Evolutionary conservation across 2,329 filamentous ascomycete genomes (phyloP).

Genomic region (Pestalotiopsis sp.): DNA sequence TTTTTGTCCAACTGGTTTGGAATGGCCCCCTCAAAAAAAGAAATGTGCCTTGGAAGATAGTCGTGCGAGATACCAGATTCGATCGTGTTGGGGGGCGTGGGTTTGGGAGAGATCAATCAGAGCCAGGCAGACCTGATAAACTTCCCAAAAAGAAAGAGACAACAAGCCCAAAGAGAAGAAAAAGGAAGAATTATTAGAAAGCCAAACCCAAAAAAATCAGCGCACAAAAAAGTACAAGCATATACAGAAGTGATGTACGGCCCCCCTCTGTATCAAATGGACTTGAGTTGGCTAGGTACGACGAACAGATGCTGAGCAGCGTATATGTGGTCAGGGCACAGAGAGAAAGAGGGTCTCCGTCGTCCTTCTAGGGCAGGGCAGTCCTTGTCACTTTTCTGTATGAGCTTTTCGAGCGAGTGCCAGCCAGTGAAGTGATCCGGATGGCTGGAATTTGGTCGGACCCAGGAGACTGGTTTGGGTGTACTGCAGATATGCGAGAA

Average conservation of each 20-base stretch:
- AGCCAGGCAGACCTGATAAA: not conserved
- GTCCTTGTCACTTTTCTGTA: not conserved
- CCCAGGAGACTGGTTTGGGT: conserved; percentile 14
- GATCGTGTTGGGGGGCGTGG: not conserved
- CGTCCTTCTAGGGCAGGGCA: not conserved
- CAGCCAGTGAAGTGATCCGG: conserved; percentile 8
- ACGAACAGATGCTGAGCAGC: not conserved
- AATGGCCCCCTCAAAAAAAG: not conserved
- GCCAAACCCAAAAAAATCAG: not conserved
- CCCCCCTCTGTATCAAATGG: not conserved
- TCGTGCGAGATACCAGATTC: not conserved
- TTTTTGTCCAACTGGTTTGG: not conserved
- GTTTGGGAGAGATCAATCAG: not conserved
- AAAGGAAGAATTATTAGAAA: not conserved
- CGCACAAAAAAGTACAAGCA: not conserved
- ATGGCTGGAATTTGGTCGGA: conserved; percentile 9
- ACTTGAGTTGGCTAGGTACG: not conserved
- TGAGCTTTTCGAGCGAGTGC: not conserved
- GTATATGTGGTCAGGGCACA: not conserved
- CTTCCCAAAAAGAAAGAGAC: not conserved
- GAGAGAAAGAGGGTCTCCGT: not conserved
- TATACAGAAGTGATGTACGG: not conserved
- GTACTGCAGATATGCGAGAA: conserved; percentile 15
- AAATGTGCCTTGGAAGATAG: not conserved
- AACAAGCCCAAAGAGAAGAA: not conserved